Evolutionary conservation across 139 green algal species (phyloP), one percentile per base, ranked within the genome.

Genomic region (Tetradesmus obliquus): DNA sequence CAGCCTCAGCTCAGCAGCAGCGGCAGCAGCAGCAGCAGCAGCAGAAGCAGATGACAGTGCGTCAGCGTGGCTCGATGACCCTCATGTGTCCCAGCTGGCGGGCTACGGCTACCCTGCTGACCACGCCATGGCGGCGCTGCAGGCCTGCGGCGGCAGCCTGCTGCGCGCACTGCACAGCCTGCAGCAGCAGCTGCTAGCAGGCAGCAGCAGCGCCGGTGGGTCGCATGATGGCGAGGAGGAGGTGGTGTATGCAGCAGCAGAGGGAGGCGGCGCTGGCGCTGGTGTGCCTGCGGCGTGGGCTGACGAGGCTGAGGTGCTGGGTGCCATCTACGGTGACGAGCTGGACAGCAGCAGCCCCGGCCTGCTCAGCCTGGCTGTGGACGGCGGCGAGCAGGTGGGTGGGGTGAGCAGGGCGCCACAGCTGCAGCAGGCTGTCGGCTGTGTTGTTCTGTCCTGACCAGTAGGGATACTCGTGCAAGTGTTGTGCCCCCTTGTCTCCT

Each of bases 291-390:
- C 92, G 55, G 19, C 92, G 66, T 97, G 95, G 95, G 60, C 60
- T 10, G 97, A 98, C 79, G 97, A 99, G 93, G 72, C 92, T 1
- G 94, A 94, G 82, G 97, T 95, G 54, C 88, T 99, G 69, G 92
- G 95, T 55, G 96, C 96, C 6, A 98, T 99, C 17, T 98, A 97
- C 84, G 96, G 91, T 0, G 90, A 94, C 8, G 91, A 96, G 45
- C 83, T 93, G 62, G 12, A 81, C 22, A 86, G 91, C 82, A 79
- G 22, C 6, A 91, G 85, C 3, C 45, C 89, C 3, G 45, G 13
- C 8, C 24, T 45, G 9, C 20, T 45, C 1, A 19, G 8, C 9
- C 32, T 95, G 24, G 71, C 83, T 93, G 55, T 58, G 51, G 4
- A 81, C 91, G 87, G 24, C 55, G 74, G 85, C 3, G 85, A 90